Evolutionary conservation across 1,139 yeast genomes (phyloP).

Genomic region (Geotrichum candidum): DNA sequence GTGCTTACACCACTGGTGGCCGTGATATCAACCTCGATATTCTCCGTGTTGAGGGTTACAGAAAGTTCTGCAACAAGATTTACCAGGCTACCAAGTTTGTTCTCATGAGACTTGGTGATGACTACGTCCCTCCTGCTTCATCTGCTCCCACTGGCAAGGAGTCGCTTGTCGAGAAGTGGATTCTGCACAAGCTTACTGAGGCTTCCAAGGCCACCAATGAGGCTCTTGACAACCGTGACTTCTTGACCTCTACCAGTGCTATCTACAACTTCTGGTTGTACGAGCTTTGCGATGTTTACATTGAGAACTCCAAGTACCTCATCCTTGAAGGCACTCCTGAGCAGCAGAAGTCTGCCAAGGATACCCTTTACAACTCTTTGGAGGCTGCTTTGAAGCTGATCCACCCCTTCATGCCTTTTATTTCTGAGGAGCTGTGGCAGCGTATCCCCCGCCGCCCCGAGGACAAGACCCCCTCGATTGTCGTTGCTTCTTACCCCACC

Average conservation of each 20-base stretch:
- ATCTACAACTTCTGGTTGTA: constrained; percentile 91
- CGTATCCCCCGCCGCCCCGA: constrained; percentile 84
- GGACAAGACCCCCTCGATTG: constrained; percentile 66
- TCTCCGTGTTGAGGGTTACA: constrained; percentile 95
- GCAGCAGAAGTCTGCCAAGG: constrained; percentile 85
- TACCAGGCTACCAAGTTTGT: constrained; percentile 98
- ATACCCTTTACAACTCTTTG: constrained; percentile 86
- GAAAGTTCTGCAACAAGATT: constrained; percentile 98
- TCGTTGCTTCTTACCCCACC: constrained; percentile 72
- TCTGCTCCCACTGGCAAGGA: constrained; percentile 65
- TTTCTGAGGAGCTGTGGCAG: constrained; percentile 98
- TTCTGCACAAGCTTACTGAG: constrained; percentile 72
- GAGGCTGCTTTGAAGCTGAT: constrained; percentile 88
- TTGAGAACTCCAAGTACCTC: constrained; percentile 91
- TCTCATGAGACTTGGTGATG: constrained; percentile 84
- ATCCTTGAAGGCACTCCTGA: constrained; percentile 84
- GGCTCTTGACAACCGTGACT: constrained; percentile 76
- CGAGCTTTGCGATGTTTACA: constrained; percentile 94
- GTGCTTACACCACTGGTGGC: constrained; percentile 98
- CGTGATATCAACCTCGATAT: constrained; percentile 96
- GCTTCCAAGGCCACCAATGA: constrained; percentile 62
- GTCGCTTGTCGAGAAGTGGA: constrained; percentile 94
- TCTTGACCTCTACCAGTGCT: constrained; percentile 78
- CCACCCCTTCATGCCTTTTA: constrained; percentile 97
- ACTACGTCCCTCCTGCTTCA: constrained; percentile 70